Evolutionary conservation across 306 rosid genomes (phyloP).

Genomic region (Sechiopsis laciniata): DNA sequence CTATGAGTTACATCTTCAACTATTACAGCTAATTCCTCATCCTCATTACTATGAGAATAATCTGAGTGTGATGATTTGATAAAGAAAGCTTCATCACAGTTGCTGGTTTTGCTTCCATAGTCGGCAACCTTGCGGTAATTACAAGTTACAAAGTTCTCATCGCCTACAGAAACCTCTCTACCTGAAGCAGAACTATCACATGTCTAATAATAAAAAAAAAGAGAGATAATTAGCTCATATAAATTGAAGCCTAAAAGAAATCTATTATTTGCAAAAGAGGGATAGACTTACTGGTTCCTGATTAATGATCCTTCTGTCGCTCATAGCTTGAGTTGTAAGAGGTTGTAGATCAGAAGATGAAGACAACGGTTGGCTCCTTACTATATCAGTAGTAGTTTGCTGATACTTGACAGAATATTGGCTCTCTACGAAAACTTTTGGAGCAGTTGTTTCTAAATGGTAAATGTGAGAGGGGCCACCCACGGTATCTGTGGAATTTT

Average conservation of each 20-base stretch:
- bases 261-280: not conserved
- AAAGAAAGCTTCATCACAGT: conserved; percentile 24
- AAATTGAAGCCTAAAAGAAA: conserved; percentile 18
- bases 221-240: conserved; percentile 20
- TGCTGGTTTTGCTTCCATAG: conserved; percentile 24
- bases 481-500: too few relatives aligned
- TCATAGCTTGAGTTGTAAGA: conserved; percentile 28
- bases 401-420: conserved; percentile 34
- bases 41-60: conserved; percentile 25
- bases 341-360: conserved; percentile 29
- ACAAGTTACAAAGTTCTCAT: conserved; percentile 27
- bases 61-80: conserved; percentile 28
- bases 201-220: conserved; percentile 45
- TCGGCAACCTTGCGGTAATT: conserved; percentile 29
- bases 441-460: conserved; percentile 28
- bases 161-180: conserved; percentile 33
- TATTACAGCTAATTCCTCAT: conserved; percentile 27
- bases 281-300: conserved; percentile 50
- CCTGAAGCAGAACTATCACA: conserved; percentile 31
- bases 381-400: conserved; percentile 26
- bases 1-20: conserved; percentile 35
- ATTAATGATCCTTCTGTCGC: conserved; percentile 21
- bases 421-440: conserved; percentile 34
- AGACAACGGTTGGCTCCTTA: conserved; percentile 31
- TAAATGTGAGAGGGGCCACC: not conserved